Conservation (phyloP, 768 basidiomycete species). For the Amanita thiersii region DNA sequence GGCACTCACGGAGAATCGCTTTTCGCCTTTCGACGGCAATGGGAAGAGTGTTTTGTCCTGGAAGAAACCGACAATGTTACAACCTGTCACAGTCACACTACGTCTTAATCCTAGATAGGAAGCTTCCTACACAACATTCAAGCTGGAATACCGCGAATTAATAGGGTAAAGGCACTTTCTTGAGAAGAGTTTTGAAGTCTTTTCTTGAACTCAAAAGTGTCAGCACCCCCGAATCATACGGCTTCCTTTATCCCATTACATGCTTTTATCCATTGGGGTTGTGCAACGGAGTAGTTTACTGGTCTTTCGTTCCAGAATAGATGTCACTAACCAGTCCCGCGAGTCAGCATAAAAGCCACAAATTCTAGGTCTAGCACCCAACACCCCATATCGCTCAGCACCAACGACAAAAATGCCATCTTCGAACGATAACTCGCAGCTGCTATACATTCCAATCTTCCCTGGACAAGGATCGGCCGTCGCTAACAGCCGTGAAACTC, state of each 20-base stretch:
- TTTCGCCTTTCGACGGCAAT: background rate
- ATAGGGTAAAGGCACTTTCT: background rate
- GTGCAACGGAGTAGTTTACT: conserved; percentile 8
- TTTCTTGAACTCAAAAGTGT: background rate
- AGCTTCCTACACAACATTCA: conserved; percentile 2
- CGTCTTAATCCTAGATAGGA: background rate
- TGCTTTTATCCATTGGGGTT: conserved; percentile 8
- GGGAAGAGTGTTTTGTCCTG: background rate
- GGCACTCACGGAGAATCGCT: no score
- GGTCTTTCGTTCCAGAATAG: conserved; percentile 1
- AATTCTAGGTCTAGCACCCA: background rate
- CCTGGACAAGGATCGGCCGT: conserved; percentile 45
- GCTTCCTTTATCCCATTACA: conserved; percentile 6
- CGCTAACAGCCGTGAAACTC: conserved; percentile 21
- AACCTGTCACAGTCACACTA: background rate
- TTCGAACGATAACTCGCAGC: background rate
- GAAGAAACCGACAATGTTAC: background rate
- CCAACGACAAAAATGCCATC: background rate
- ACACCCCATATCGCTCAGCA: background rate
- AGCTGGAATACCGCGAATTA: background rate
- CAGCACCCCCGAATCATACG: background rate
- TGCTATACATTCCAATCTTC: conserved; percentile 36
- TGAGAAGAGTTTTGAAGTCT: background rate
- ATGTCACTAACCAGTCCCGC: background rate
- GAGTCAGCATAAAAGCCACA: conserved; percentile 3